Percentiles rank a stretch among this genome's conserved stretches.
Conservation (phyloP, 2,329 filamentous ascomycete species). For the Trichoderma sp. region DNA sequence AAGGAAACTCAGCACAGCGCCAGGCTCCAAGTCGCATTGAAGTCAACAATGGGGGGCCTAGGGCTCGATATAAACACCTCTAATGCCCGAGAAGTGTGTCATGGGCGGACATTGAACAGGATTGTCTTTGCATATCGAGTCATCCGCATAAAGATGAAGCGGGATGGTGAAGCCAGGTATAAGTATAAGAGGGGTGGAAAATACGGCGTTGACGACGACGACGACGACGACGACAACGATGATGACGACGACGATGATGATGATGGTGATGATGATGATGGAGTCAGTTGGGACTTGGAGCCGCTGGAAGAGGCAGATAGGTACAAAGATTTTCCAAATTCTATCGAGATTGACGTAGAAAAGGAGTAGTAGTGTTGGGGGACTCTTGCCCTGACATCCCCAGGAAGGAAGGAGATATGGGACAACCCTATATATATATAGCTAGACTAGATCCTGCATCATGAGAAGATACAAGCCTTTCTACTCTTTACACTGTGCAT, state of each 20-base stretch:
- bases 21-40: not conserved
- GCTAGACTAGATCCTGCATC: too few relatives aligned
- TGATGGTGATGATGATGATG: not conserved
- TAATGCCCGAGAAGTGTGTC: not conserved
- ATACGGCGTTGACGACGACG: not conserved
- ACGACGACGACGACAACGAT: not conserved
- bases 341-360: not conserved
- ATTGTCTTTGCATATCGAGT: not conserved
- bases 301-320: not conserved
- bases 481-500: too few relatives aligned
- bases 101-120: not conserved
- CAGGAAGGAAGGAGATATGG: too few relatives aligned
- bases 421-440: too few relatives aligned
- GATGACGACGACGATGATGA: not conserved
- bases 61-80: not conserved
- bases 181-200: not conserved
- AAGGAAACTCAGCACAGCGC: not conserved
- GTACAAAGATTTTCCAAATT: not conserved
- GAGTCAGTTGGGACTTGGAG: not conserved
- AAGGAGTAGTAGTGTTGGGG: too few relatives aligned
- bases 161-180: not conserved
- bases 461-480: too few relatives aligned
- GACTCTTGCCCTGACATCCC: too few relatives aligned
- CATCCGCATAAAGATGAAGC: not conserved
- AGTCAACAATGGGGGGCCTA: not conserved